phyloP scores from a whole-genome alignment of 805 yeast species.

The Wickerhamiella occidentalis region DNA sequence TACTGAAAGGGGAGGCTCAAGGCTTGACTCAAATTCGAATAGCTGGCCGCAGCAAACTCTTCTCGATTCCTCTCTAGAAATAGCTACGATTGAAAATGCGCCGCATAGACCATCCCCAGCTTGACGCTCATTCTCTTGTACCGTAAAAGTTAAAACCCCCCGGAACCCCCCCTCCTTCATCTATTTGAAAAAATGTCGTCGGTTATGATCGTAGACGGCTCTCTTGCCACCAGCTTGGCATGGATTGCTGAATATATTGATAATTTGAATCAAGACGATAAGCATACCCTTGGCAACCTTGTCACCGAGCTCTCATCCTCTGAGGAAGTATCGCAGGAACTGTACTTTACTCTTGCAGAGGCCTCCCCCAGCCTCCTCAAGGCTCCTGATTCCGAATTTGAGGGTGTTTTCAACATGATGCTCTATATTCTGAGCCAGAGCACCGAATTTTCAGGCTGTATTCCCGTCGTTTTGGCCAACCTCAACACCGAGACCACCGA shows the following conservation, averaged over 20 bases:
- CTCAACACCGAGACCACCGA: constrained; percentile 22
- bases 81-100: too few species aligned
- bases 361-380: constrained; percentile 21
- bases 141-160: background rate
- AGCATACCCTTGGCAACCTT: constrained; percentile 20
- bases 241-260: constrained; percentile 31
- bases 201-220: constrained; percentile 30
- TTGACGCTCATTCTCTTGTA: too few species aligned
- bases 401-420: constrained; percentile 30
- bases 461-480: constrained; percentile 24
- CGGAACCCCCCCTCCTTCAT: background rate
- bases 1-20: too few species aligned
- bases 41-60: too few species aligned
- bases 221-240: constrained; percentile 27
- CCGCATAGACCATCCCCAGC: too few species aligned
- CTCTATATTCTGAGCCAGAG: constrained; percentile 28
- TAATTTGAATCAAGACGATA: constrained; percentile 22
- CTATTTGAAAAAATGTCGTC: constrained; percentile 8
- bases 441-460: constrained; percentile 25
- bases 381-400: constrained; percentile 30
- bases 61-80: too few species aligned
- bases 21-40: too few species aligned
- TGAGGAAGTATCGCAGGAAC: constrained; percentile 22
- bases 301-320: constrained; percentile 21
- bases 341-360: constrained; percentile 26